Percentiles rank a stretch among this genome's conserved stretches.
Evolutionary conservation across 2,329 filamentous ascomycete species (phyloP).

Genomic region (Chaetomium strumarium): DNA sequence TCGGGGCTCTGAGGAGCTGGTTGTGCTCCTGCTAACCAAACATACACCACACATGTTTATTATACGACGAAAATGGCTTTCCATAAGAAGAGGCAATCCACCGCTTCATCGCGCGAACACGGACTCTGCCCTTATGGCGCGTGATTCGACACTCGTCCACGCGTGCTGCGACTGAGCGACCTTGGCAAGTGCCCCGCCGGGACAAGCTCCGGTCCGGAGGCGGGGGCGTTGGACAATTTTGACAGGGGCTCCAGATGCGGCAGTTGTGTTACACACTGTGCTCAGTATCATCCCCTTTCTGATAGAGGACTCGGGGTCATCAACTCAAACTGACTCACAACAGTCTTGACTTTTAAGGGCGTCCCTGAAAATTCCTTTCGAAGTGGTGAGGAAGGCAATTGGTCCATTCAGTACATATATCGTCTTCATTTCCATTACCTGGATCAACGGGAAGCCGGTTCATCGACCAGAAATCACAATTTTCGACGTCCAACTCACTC

Average conservation of each 20-base stretch:
- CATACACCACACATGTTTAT: too few relatives aligned
- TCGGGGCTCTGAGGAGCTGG: too few relatives aligned
- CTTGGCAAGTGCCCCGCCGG: background rate
- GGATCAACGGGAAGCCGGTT: background rate
- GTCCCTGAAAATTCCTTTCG: background rate
- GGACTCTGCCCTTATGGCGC: too few relatives aligned
- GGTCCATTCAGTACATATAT: background rate
- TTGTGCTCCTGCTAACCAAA: too few relatives aligned
- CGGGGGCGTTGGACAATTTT: too few relatives aligned
- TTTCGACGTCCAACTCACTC: background rate
- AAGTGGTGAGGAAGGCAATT: background rate
- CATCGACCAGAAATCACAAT: background rate
- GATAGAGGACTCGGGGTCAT: background rate
- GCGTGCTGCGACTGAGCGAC: background rate
- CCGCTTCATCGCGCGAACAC: too few relatives aligned
- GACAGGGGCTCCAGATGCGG: too few relatives aligned
- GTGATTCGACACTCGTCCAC: too few relatives aligned
- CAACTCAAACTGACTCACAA: constrained; percentile 12
- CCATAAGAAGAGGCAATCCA: too few relatives aligned
- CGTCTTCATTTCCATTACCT: background rate
- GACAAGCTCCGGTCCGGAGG: constrained; percentile 13
- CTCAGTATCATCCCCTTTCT: background rate
- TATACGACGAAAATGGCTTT: too few relatives aligned
- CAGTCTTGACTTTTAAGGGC: background rate
- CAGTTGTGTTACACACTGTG: constrained; percentile 6